Percentiles rank a stretch among this genome's conserved stretches.
phyloP scores from a whole-genome alignment of 441 rosid genomes.

The Oxalis stricta region DNA sequence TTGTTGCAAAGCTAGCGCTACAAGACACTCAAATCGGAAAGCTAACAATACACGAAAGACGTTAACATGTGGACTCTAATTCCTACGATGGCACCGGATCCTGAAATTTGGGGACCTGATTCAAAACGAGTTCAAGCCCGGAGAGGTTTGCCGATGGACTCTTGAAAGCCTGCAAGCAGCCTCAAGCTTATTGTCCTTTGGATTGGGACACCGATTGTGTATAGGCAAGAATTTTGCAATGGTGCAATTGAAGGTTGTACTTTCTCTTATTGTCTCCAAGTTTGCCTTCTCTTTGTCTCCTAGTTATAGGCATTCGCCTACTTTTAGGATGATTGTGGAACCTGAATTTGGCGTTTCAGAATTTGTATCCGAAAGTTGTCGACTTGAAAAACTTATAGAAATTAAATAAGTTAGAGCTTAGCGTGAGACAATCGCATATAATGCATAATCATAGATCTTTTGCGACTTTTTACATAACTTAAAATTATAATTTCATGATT shows the following conservation, averaged over 20 bases:
- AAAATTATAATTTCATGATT: too few species aligned
- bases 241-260: conserved; percentile 14
- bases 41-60: conserved; percentile 35
- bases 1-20: conserved; percentile 48
- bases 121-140: conserved; percentile 16
- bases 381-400: not conserved
- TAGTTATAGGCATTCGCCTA: conserved; percentile 14
- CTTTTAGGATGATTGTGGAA: conserved; percentile 9
- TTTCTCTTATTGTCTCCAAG: conserved; percentile 14
- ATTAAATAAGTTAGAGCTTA: too few species aligned
- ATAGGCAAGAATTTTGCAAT: conserved; percentile 14
- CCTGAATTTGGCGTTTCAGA: conserved; percentile 17
- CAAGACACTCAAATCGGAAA: conserved; percentile 33
- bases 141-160: conserved; percentile 15
- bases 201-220: conserved; percentile 14
- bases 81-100: conserved; percentile 47
- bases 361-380: conserved; percentile 7
- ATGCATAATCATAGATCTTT: too few species aligned
- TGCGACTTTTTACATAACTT: too few species aligned
- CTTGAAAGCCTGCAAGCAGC: conserved; percentile 11
- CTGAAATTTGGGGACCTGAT: conserved; percentile 14
- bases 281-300: conserved; percentile 14
- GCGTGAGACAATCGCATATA: too few species aligned
- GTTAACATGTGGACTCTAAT: conserved; percentile 48
- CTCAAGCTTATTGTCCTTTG: conserved; percentile 16